Evolutionary conservation across 2,329 filamentous ascomycete genomes (phyloP).

Genomic region (Penicillium sp.): DNA sequence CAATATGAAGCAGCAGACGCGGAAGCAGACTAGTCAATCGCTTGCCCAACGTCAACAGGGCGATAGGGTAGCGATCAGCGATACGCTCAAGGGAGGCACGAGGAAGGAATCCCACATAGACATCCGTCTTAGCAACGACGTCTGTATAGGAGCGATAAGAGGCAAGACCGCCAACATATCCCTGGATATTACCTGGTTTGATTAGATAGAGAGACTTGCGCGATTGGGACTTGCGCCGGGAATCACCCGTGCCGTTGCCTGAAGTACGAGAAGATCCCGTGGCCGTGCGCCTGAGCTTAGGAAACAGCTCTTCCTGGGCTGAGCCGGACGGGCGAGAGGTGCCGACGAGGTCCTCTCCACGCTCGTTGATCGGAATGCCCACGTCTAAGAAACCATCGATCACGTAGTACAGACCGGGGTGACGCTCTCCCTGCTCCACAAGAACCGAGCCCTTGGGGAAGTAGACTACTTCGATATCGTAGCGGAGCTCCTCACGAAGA

Average conservation of each 20-base stretch:
- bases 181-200: slow-evolving; percentile 88
- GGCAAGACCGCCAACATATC: slow-evolving; percentile 89
- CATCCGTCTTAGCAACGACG: slow-evolving; percentile 94
- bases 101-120: slow-evolving; percentile 93
- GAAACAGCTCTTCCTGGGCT: slow-evolving; percentile 38
- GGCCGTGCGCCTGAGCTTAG: slow-evolving; percentile 43
- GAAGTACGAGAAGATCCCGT: slow-evolving; percentile 40
- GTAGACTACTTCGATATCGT: slow-evolving; percentile 94
- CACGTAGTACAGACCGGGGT: slow-evolving; percentile 93
- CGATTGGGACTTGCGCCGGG: slow-evolving; percentile 39
- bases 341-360: slow-evolving; percentile 41
- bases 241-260: slow-evolving; percentile 26
- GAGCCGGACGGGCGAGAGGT: slow-evolving; percentile 27
- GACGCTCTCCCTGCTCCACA: slow-evolving; percentile 95
- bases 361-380: slow-evolving; percentile 69
- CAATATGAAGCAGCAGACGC: slow-evolving; percentile 86
- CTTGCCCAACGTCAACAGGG: slow-evolving; percentile 93
- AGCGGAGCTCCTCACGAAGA: slow-evolving; percentile 72
- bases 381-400: slow-evolving; percentile 96
- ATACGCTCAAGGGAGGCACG: slow-evolving; percentile 81
- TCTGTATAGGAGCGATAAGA: slow-evolving; percentile 96
- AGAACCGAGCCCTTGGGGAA: slow-evolving; percentile 92
- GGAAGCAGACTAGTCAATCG: slow-evolving; percentile 83
- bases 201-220: slow-evolving; percentile 79
- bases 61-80: slow-evolving; percentile 85